Evolutionary conservation across 192 early-diverging fungal species (phyloP), one percentile per base, ranked within the genome.

Genomic region (Rhizoclosmatium sp.): DNA sequence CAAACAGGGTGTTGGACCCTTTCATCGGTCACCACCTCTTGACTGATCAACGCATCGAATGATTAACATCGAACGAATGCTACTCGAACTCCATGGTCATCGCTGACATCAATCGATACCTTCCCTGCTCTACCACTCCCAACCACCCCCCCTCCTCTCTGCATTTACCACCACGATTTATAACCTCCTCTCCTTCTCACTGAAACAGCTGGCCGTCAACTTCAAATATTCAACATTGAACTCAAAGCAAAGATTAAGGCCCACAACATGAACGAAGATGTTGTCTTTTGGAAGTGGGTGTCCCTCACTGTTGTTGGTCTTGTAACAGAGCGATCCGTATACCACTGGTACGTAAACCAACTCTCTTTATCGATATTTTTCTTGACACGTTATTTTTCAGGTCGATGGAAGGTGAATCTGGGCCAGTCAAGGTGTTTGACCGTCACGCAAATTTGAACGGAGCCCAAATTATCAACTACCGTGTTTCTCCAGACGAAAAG

Each of bases 151-250:
- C 14, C n/a, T 2, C 48, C 59, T 14, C 41, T 0, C 61, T 21
- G 9, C 31, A 19, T 65, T n/a, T 65, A 9, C 62, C n/a, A n/a
- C 54, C 19, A 9, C 19, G 54, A n/a, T 56, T 56, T 56, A n/a
- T 31, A 31, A 31, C 31, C 31, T 31, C 31, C 31, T 31, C 31
- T 31, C 31, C 31, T 31, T 31, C 31, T 31, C 31, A 31, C 31
- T 31, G 31, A 31, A 31, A 31, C 82, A 96, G 95, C 98, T 40
- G 89, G 87, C 42, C 87, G 92, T 79, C 93, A 96, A 80, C 87
- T 99, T 54, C 98, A 99, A 85, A 95, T 99, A 56, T 99, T 99
- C 87, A 98, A 99, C 83, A 79, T 99, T 78, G 96, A 98, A 79
- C 82, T 95, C 82, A 97, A 97, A 86, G 88, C 94, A 68, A 99